Conservation (phyloP, 768 basidiomycete genomes). For the Megacollybia marginata region DNA sequence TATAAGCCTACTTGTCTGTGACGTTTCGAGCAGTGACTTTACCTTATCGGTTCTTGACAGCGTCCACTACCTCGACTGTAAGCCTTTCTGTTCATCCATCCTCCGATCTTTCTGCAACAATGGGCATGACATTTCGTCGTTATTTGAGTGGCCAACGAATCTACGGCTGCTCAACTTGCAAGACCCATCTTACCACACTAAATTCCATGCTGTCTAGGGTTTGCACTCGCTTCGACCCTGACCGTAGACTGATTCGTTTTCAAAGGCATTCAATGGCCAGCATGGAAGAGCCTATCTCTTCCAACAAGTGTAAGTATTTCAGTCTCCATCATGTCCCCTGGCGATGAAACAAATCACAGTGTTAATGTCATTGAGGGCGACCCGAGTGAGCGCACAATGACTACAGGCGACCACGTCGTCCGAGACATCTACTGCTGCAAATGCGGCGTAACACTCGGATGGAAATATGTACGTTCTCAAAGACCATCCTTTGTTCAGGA, state of each 20-base stretch:
- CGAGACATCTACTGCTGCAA: conserved; percentile 93
- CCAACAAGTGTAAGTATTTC: conserved; percentile 72
- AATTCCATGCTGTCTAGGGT: conserved; percentile 89
- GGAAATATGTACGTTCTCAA: conserved; percentile 87
- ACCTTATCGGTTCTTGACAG: too few species aligned
- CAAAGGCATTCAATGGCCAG: conserved; percentile 92
- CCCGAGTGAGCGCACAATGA: conserved; percentile 90
- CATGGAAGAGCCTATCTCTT: conserved; percentile 95
- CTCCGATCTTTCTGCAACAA: conserved; percentile 16
- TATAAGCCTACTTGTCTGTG: too few species aligned
- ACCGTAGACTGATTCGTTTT: conserved; percentile 1
- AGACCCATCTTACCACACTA: conserved; percentile 83
- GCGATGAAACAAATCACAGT: conserved; percentile 30
- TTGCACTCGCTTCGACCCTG: conserved; percentile 13
- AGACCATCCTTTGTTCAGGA: not conserved
- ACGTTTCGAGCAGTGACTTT: too few species aligned
- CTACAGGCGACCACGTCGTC: conserved; percentile 93
- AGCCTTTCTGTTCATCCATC: too few species aligned
- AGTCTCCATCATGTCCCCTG: conserved; percentile 3
- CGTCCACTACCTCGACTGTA: too few species aligned
- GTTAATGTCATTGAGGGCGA: conserved; percentile 91
- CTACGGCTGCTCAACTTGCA: conserved; percentile 83
- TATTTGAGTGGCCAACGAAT: conserved; percentile 82
- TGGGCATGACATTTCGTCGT: conserved; percentile 88
- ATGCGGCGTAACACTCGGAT: conserved; percentile 80